Evolutionary conservation across 2,329 filamentous ascomycete species (phyloP), one percentile per base, ranked within the genome.

Genomic region (Beauveria brongniartii): DNA sequence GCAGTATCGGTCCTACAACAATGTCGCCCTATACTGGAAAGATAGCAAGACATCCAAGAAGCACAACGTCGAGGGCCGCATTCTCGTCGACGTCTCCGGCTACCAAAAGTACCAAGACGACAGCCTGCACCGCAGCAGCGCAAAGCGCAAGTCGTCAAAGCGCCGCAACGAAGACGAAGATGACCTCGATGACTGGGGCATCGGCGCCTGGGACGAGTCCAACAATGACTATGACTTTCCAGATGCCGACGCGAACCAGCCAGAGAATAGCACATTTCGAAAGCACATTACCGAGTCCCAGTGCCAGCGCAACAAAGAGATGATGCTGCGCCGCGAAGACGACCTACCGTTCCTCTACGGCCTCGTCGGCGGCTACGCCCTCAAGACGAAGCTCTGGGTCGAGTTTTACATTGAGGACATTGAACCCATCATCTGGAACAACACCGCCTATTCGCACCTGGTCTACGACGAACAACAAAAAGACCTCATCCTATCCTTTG

Each of bases 391-490:
- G 68, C 55, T 72, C 5, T 80, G 77, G 78, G 70, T 70, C 14
- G 56, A 68, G 24, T 76, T 78, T 46, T 75, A 70, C 43, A 65
- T 78, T 28, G 75, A 79, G 44, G 74, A 79, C 54, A 71, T 79
- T 62, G 65, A 69, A 44, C 72, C 74, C 3, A 69, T 80, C 51
- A 55, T 67, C 6, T 80, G 78, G 78, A 80, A 80, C 64, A 72
- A 75, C 61, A 66, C 73, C 7, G 78, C 78, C 0, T 80, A 74
- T 64, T 73, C 74, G 3, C 75, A 79, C 48, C 71, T 80, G 5
- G 78, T 80, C 4, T 78, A 78, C 64, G 73, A 77, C 47, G 73
- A 77, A 34, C 71, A 77, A 62, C 75, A 78, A 41, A 81, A 80
- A 65, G 75, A 79, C 37, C 64, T 80, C 8, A 72, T 81, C 1